phyloP scores from a whole-genome alignment of 192 early-diverging fungal genomes.

The Kappamyces sp. region DNA sequence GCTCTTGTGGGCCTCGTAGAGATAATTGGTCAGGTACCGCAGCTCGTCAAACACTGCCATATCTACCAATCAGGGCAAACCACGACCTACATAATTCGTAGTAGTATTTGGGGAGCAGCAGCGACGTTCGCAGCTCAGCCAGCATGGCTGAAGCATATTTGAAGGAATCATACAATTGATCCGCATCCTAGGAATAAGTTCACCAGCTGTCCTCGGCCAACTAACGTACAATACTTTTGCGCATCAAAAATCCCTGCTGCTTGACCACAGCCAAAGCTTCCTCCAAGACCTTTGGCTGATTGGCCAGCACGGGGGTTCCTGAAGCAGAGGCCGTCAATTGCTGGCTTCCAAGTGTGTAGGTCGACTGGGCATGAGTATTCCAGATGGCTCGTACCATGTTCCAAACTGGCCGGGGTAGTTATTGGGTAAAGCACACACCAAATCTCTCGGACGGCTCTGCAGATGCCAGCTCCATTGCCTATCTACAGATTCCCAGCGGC shows the following conservation, averaged over 20 bases:
- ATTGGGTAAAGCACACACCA: too few species aligned
- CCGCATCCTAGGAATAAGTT: slow-evolving; percentile 58
- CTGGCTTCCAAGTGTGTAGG: too few species aligned
- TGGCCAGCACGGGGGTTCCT: slow-evolving; percentile 25
- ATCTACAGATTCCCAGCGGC: too few species aligned
- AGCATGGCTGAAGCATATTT: slow-evolving; percentile 98
- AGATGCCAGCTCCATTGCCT: too few species aligned
- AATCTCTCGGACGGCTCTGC: too few species aligned
- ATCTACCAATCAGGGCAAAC: slow-evolving; percentile 44
- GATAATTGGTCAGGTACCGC: slow-evolving; percentile 82
- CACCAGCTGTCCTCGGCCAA: neutral
- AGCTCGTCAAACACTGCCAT: slow-evolving; percentile 98
- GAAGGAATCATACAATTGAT: slow-evolving; percentile 93
- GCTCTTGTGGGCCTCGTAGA: slow-evolving; percentile 83
- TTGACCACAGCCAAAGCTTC: slow-evolving; percentile 91
- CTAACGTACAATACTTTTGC: slow-evolving; percentile 72
- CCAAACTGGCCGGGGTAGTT: too few species aligned
- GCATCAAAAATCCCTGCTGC: slow-evolving; percentile 92
- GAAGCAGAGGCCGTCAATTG: neutral
- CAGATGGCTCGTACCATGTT: too few species aligned
- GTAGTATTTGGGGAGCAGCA: slow-evolving; percentile 94
- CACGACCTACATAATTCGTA: slow-evolving; percentile 90
- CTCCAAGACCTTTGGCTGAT: slow-evolving; percentile 87
- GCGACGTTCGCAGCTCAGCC: slow-evolving; percentile 88
- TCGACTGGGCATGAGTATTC: too few species aligned